Evolutionary conservation across 2,329 filamentous ascomycete species (phyloP), one percentile per base, ranked within the genome.

Genomic region (Alternaria sp.): DNA sequence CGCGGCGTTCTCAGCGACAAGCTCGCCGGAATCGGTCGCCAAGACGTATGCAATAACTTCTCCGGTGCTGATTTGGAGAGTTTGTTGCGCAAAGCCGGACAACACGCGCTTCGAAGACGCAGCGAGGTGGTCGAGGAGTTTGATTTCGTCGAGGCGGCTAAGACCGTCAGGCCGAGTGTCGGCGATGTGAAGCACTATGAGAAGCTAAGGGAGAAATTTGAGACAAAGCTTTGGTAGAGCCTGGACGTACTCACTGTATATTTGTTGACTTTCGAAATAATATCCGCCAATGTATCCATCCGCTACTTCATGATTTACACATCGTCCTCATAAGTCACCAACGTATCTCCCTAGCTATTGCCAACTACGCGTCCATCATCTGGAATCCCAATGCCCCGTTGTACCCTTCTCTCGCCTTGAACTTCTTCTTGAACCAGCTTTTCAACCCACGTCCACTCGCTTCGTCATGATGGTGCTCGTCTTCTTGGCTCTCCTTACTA

Each of bases 1-100:
- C 67, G 83, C 83, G 58, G 83, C 86, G 30, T 81, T 79, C 80
- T 88, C 9, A 79, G 86, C 11, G 83, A 86, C 0, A 81, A 83
- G 1, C 81, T 96, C 1, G 87, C 87, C 4, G 80, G 81, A 4
- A 84, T 97, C 5, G 95, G 92, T 0, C 83, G 87, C 30, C 40
- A 61, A 17, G 89, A 91, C 61, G 62, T 74, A 9, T 97, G 94
- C 77, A 84, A 87, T 10, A 89, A 92, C 23, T 98, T 95, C 79
- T 95, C 91, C 57, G 89, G 89, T 69, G 89, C 89, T 0, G 89
- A 91, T 81, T 72, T 91, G 55, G 86, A 85, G 13, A 85, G 84
- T 58, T 72, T 91, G 68, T 72, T 90, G 15, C 80, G 87, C 12
- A 85, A 87, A 67, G 89, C 89, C 10, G 88, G 86, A 26, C 85